Percentiles rank a stretch among this genome's conserved stretches.
Evolutionary conservation across 176 grass and related monocot genomes (phyloP).

Genomic region (Zea luxurians): DNA sequence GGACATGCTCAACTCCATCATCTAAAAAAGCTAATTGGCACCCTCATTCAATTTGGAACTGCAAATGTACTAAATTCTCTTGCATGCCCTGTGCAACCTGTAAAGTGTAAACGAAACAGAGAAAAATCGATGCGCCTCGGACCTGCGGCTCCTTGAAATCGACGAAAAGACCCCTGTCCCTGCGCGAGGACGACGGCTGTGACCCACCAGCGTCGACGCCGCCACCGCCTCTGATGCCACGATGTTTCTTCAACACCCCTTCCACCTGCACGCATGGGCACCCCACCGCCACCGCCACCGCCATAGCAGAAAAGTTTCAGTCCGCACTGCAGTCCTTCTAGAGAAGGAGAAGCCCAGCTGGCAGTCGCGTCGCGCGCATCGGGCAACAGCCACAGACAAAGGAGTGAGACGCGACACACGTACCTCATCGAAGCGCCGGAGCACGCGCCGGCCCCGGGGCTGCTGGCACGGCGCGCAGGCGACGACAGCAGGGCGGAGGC

Average conservation of each 20-base stretch:
- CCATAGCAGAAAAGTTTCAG: not conserved
- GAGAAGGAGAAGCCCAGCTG: no score
- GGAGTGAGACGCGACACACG: no score
- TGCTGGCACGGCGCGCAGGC: no score
- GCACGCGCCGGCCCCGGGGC: no score
- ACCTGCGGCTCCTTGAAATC: constrained; percentile 70
- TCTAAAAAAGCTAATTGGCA: not conserved
- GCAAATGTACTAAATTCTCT: not conserved
- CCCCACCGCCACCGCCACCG: not conserved
- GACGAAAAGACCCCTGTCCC: constrained; percentile 41
- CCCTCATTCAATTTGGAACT: not conserved
- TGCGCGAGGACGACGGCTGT: constrained; percentile 39
- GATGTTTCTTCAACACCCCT: constrained; percentile 58
- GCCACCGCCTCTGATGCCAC: constrained; percentile 35
- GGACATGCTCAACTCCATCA: not conserved
- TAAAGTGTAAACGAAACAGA: not conserved
- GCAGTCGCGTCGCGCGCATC: no score
- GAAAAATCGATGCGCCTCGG: not conserved
- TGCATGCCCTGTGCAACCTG: not conserved
- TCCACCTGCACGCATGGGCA: constrained; percentile 42
- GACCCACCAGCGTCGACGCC: constrained; percentile 32
- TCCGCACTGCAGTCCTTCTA: not conserved
- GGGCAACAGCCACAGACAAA: no score
- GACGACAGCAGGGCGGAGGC: no score
- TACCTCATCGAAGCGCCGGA: no score